Conservation (phyloP, 208 protist species). For the Entamoeba nuttalli region DNA sequence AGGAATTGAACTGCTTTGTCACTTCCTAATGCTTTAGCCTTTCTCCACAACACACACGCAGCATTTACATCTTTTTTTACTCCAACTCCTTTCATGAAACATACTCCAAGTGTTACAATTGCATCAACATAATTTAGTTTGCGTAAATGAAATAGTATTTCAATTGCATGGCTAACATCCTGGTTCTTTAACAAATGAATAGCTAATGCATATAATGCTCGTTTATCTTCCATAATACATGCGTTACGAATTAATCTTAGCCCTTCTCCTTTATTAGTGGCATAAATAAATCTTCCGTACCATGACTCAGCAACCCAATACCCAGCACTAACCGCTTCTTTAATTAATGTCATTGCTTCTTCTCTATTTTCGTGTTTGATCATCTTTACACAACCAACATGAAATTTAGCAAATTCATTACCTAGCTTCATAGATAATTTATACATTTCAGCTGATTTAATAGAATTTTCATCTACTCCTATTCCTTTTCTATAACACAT, state of each 20-base stretch:
- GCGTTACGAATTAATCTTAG: neutral
- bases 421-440: neutral
- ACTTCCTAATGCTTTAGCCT: neutral
- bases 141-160: neutral
- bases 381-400: neutral
- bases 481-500: neutral
- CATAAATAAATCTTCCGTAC: neutral
- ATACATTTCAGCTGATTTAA: neutral
- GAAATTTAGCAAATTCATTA: neutral
- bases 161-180: neutral
- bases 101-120: neutral
- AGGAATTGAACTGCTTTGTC: neutral
- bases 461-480: neutral
- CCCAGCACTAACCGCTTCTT: neutral
- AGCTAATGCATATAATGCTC: neutral
- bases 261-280: neutral
- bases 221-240: neutral
- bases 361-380: neutral
- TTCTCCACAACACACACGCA: neutral
- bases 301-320: neutral
- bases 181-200: neutral
- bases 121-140: neutral
- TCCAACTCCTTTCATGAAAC: neutral
- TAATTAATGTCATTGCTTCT: neutral
- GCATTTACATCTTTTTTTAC: neutral